Conservation (phyloP, 768 basidiomycete species). For the Suillus subluteus region DNA sequence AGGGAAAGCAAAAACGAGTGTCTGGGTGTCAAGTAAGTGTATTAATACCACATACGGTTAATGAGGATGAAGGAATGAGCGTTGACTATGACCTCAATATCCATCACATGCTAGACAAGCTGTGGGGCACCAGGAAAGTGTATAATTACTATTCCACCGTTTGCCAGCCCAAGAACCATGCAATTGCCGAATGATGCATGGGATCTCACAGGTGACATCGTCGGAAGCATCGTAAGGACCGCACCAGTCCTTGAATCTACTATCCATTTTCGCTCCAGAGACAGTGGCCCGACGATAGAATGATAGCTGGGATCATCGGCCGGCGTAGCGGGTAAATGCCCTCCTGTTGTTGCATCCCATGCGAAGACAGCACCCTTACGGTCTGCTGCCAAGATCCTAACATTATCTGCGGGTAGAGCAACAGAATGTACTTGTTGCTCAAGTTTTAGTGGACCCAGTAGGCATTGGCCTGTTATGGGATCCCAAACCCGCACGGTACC, state of each 20-base stretch:
- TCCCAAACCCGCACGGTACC: conserved; percentile 36
- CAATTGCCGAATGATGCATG: conserved; percentile 25
- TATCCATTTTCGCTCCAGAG: conserved; percentile 29
- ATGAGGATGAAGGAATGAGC: too few species aligned
- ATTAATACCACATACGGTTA: too few species aligned
- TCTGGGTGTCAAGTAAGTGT: too few species aligned
- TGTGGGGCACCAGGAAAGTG: conserved; percentile 21
- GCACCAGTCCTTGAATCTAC: conserved; percentile 23
- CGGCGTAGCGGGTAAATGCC: conserved; percentile 22
- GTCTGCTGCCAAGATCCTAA: conserved; percentile 29
- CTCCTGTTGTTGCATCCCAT: conserved; percentile 29
- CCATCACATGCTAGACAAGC: not conserved
- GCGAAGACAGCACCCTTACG: conserved; percentile 27
- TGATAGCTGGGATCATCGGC: conserved; percentile 23
- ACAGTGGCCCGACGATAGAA: conserved; percentile 15
- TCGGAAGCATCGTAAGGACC: conserved; percentile 27
- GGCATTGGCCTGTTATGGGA: conserved; percentile 22
- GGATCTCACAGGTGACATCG: conserved; percentile 31
- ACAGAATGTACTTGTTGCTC: conserved; percentile 24
- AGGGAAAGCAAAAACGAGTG: too few species aligned
- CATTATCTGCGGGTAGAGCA: conserved; percentile 25
- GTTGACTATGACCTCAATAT: too few species aligned
- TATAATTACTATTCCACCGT: conserved; percentile 32
- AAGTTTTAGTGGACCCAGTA: conserved; percentile 25
- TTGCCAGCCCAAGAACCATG: conserved; percentile 32